Conservation (phyloP, 257 asterid species). For the Nicotiana undulata region DNA sequence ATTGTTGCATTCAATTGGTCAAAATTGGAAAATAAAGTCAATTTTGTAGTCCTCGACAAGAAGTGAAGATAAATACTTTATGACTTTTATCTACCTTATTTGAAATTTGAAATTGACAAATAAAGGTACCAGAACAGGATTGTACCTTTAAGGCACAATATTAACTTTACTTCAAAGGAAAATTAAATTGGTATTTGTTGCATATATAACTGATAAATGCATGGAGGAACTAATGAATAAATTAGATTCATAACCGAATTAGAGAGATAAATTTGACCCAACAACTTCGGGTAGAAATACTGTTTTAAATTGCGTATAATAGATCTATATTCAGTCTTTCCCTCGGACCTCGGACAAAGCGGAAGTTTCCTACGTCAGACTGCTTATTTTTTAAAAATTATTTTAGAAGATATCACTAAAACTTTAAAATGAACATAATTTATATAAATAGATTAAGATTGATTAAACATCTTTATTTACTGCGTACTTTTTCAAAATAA, state of each 20-base stretch:
- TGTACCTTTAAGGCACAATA: background rate
- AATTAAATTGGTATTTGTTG: background rate
- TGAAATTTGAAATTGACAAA: conserved; percentile 2
- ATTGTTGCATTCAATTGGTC: background rate
- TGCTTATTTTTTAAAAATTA: too few species aligned
- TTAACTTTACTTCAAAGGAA: background rate
- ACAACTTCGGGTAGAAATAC: too few species aligned
- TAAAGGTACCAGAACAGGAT: background rate
- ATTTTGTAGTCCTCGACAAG: too few species aligned
- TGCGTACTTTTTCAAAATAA: too few species aligned
- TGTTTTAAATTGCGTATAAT: too few species aligned
- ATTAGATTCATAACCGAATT: background rate
- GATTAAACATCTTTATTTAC: too few species aligned
- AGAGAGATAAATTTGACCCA: too few species aligned
- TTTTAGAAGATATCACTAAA: too few species aligned
- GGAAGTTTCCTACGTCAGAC: fast-evolving
- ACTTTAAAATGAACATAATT: too few species aligned
- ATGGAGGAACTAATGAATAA: background rate
- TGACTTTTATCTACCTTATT: background rate
- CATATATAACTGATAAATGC: background rate
- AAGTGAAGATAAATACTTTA: background rate
- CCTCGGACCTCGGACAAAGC: fast-evolving
- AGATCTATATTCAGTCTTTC: fast-evolving
- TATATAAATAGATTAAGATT: too few species aligned
- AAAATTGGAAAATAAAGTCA: background rate